A percentile compares a stretch with the other conserved stretches of the same genome.
Conservation (phyloP, 2,329 filamentous ascomycete species). For the Sporothrix humicola region DNA sequence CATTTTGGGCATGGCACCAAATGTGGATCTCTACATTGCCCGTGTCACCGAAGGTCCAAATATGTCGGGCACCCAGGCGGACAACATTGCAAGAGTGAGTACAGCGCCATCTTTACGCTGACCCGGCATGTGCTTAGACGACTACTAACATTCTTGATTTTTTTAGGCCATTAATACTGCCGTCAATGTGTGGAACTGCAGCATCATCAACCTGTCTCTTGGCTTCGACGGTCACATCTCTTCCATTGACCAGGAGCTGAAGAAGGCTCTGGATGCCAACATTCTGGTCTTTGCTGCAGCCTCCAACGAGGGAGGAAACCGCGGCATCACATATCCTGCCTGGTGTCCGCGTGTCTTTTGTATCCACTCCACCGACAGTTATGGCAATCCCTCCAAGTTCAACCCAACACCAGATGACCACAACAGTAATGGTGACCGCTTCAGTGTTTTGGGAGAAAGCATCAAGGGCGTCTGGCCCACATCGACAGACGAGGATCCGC, state of each 20-base stretch:
- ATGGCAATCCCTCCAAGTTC: neutral
- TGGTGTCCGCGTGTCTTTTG: neutral
- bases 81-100: neutral
- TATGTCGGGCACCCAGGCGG: neutral
- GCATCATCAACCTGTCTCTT: neutral
- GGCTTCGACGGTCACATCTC: neutral
- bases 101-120: neutral
- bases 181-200: neutral
- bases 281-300: neutral
- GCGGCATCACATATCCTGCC: neutral
- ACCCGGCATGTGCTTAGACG: neutral
- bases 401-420: neutral
- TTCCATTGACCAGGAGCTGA: neutral
- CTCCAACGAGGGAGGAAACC: neutral
- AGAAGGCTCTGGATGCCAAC: neutral
- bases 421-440: neutral
- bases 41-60: neutral
- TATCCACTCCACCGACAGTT: neutral
- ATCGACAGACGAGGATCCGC: neutral
- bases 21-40: slow-evolving; percentile 9
- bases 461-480: neutral
- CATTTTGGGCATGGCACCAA: neutral
- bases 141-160: neutral
- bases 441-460: neutral
- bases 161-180: neutral